Conservation (phyloP, 2,329 filamentous ascomycete genomes). For the Colletotrichum caudatum region DNA sequence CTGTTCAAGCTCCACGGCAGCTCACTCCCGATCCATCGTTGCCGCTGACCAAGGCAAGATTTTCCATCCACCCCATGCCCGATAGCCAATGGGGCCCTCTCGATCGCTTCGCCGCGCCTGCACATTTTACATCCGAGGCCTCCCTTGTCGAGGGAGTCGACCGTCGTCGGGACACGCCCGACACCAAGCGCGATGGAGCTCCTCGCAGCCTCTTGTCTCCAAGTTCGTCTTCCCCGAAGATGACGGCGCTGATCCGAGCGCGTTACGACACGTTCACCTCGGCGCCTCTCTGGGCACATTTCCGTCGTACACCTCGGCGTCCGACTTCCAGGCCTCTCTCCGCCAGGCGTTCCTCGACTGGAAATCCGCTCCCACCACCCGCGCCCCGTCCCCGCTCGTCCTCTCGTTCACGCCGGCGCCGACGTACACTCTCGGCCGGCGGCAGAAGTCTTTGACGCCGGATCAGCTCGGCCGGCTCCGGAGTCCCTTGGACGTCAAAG, state of each 20-base stretch:
- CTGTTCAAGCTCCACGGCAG: constrained; percentile 24
- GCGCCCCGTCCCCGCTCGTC: constrained; percentile 74
- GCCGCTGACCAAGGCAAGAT: background rate
- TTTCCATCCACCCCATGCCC: background rate
- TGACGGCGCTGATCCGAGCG: constrained; percentile 24
- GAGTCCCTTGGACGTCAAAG: constrained; percentile 53
- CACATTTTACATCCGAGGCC: background rate
- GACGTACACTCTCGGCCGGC: constrained; percentile 90
- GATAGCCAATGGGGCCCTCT: constrained; percentile 17
- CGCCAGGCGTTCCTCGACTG: constrained; percentile 52
- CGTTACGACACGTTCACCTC: constrained; percentile 39
- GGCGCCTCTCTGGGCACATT: background rate
- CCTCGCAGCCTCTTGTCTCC: constrained; percentile 11
- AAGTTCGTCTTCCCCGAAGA: constrained; percentile 25
- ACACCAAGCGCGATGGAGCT: constrained; percentile 27
- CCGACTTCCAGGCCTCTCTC: constrained; percentile 44
- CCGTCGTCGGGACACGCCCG: background rate
- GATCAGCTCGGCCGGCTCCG: constrained; percentile 60
- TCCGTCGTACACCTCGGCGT: constrained; percentile 35
- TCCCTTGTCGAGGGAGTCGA: background rate
- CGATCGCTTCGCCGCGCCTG: background rate
- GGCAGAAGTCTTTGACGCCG: constrained; percentile 70
- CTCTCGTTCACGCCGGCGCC: constrained; percentile 86
- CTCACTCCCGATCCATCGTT: constrained; percentile 4
- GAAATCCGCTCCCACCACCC: constrained; percentile 48